Evolutionary conservation across 768 basidiomycete genomes (phyloP).

Genomic region (Coprinopsis cinerea): DNA sequence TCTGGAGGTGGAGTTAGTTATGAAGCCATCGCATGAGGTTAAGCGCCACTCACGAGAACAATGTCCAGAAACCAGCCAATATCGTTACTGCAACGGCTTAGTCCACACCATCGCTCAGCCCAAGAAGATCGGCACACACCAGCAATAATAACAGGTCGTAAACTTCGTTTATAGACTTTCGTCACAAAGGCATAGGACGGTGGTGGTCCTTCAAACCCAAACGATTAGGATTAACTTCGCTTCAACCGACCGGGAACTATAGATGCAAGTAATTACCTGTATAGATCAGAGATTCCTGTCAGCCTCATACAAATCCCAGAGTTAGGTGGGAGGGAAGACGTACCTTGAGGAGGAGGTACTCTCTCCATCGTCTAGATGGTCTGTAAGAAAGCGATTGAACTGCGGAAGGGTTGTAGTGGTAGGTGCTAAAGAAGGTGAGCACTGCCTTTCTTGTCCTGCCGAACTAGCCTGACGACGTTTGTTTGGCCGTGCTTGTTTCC

Average conservation of each 20-base stretch:
- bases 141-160: constrained; percentile 56
- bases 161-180: constrained; percentile 47
- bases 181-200: constrained; percentile 57
- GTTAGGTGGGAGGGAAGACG: no score
- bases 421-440: not conserved
- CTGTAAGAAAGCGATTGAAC: not conserved
- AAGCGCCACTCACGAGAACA: constrained; percentile 51
- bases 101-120: constrained; percentile 1
- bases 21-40: not conserved
- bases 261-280: not conserved
- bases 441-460: no score
- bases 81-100: constrained; percentile 28
- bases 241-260: not conserved
- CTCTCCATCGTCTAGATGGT: not conserved
- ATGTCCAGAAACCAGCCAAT: constrained; percentile 50
- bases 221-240: not conserved
- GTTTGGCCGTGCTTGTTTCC: no score
- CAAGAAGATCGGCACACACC: constrained; percentile 21
- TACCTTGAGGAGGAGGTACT: not conserved
- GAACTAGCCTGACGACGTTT: no score
- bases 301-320: no score
- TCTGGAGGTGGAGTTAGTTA: constrained; percentile 17
- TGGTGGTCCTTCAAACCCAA: constrained; percentile 42
- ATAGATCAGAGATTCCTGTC: not conserved
- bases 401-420: not conserved